Base-by-base conservation (phyloP, 176 grass and related monocot species). In the Zea luxurians region DNA sequence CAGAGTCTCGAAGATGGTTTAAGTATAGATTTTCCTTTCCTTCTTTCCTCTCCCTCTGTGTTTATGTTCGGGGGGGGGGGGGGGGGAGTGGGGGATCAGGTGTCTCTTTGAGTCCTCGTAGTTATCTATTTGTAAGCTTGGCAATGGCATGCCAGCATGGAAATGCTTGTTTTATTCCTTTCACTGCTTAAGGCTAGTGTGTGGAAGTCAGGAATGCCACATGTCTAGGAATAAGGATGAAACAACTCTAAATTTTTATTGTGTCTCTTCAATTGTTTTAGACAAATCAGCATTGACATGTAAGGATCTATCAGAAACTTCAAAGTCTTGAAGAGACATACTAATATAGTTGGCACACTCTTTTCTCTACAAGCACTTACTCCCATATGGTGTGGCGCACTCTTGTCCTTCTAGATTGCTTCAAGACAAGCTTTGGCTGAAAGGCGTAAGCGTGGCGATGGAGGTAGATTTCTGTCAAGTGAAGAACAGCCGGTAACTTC, bases 381-480 rank as follows among this genome's bases (percentile, higher is more conserved):
- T 46, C 54, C 78, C 62, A 62, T 5, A 48, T 78, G 47, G 38
- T 75, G 60, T 34, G 12, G 34, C 13, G 0, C 50, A 27, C 11
- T 77, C 53, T 62, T 83, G 4, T 48, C 62, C 52, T 52, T 89
- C 85, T 75, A 97, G 88, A 75, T 97, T 85, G 80, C 78, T 13
- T 97, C 93, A 52, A 70, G 71, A 48, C 90, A 97, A 90, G 84
- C 83, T 59, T 90, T 88, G 75, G 86, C 86, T 61, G 86, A 87
- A 78, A 89, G 80, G 61, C 86, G 83, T 75, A 85, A 87, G 86
- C 76, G 83, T 71, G 90, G 90, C 15, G 81, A 81, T 75, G 93
- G 88, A 77, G 90, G 90, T 83, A 87, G 83, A 82, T 97, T 93
- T 70, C 77, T 93, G 49, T 77, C 82, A 70, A 86, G 64, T 4